Evolutionary conservation across 192 early-diverging fungal genomes (phyloP).

Genomic region (Mortierella claussenii): DNA sequence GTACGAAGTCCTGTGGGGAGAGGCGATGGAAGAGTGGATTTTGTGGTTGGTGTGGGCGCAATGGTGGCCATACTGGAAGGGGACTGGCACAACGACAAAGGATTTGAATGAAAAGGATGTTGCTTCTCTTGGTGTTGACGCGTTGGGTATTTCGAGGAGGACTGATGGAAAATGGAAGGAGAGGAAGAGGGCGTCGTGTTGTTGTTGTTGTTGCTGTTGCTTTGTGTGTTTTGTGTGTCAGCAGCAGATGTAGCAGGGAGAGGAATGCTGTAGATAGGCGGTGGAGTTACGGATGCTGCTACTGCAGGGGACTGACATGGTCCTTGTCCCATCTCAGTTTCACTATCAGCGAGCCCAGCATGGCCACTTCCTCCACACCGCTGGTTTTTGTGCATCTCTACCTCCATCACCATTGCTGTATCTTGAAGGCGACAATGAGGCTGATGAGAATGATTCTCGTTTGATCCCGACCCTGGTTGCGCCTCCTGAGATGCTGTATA

Average conservation of each 20-base stretch:
- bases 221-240: too few relatives aligned
- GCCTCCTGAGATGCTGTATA: not conserved
- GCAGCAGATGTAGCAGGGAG: conserved; percentile 5
- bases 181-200: conserved; percentile 3
- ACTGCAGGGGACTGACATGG: too few relatives aligned
- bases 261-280: conserved; percentile 15
- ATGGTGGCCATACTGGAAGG: conserved; percentile 10
- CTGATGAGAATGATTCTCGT: conserved; percentile 15
- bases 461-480: not conserved
- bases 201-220: not conserved
- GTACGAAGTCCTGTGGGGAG: conserved; percentile 7
- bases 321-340: not conserved
- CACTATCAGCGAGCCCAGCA: not conserved
- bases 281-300: not conserved
- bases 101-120: conserved; percentile 1
- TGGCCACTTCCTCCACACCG: not conserved
- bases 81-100: not conserved
- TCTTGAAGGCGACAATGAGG: too few relatives aligned
- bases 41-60: not conserved
- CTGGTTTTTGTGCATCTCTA: not conserved
- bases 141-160: conserved; percentile 2
- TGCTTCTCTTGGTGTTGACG: not conserved
- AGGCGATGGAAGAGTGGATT: conserved; percentile 3
- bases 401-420: not conserved
- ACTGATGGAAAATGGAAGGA: conserved; percentile 4